Percentiles rank a stretch among this genome's conserved stretches.
Conservation (phyloP, 371 early-diverging fungal species). For the Syncephalastrum racemosum region DNA sequence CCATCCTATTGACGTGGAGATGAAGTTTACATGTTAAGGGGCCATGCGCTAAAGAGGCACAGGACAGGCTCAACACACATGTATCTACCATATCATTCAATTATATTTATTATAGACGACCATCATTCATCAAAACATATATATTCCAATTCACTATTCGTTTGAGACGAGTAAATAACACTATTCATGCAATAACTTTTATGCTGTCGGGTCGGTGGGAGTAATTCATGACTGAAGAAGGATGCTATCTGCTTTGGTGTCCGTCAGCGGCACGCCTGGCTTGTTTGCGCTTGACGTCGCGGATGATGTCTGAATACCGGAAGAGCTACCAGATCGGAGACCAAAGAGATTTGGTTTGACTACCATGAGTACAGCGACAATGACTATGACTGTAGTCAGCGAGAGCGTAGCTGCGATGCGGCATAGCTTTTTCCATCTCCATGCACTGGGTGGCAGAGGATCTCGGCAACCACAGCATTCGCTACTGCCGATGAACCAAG, state of each 20-base stretch:
- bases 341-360: slow-evolving; percentile 38
- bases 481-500: slow-evolving; percentile 44
- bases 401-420: slow-evolving; percentile 39
- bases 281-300: slow-evolving; percentile 25
- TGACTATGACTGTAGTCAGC: slow-evolving; percentile 25
- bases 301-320: slow-evolving; percentile 35
- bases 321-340: slow-evolving; percentile 22
- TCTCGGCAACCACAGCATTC: slow-evolving; percentile 14
- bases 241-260: slow-evolving; percentile 24
- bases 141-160: no score
- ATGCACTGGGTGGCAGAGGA: slow-evolving; percentile 3
- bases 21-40: slow-evolving; percentile 27
- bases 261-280: slow-evolving; percentile 43
- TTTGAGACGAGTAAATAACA: no score
- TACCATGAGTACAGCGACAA: slow-evolving; percentile 33
- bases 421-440: slow-evolving; percentile 45
- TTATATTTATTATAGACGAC: no score
- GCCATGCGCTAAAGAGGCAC: no score
- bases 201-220: no score
- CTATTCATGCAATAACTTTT: no score
- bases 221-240: no score
- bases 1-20: slow-evolving; percentile 32
- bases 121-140: no score
- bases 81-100: no score
- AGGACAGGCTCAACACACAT: no score